Percentiles rank a stretch among this genome's conserved stretches.
These are phyloP conservation scores for Fusarium lateritium DNA, from an alignment of 2,329 filamentous ascomycete species.

Conservation along the genomic window DNA sequence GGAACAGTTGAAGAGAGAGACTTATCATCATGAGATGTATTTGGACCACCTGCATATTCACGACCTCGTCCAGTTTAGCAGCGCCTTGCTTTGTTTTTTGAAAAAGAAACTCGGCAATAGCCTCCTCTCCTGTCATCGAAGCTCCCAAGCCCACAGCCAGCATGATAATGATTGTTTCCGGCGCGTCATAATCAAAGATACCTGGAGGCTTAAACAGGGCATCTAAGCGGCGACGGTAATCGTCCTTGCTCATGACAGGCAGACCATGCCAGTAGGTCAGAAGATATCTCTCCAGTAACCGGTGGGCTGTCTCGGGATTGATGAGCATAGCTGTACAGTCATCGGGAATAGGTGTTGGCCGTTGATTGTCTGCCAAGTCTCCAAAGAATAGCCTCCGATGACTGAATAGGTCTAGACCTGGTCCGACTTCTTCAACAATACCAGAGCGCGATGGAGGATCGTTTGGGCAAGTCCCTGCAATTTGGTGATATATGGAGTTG, in stretches of 20 bases:
- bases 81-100: conserved; percentile 59
- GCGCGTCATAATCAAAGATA: conserved; percentile 52
- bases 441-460: conserved; percentile 44
- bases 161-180: conserved; percentile 56
- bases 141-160: conserved; percentile 56
- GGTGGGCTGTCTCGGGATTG: conserved; percentile 55
- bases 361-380: conserved; percentile 56
- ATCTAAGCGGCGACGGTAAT: conserved; percentile 54
- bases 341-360: conserved; percentile 42
- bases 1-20: conserved; percentile 1
- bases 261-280: conserved; percentile 57
- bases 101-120: conserved; percentile 59
- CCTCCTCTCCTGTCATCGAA: conserved; percentile 56
- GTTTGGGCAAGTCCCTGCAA: conserved; percentile 48
- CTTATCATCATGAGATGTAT: conserved; percentile 62
- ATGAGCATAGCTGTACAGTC: conserved; percentile 54
- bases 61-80: conserved; percentile 58
- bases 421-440: conserved; percentile 51
- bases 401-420: conserved; percentile 52
- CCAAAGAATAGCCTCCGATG: conserved; percentile 52
- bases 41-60: conserved; percentile 61
- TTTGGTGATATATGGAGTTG: conserved; percentile 53
- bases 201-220: conserved; percentile 53
- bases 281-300: conserved; percentile 58
- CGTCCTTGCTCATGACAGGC: conserved; percentile 54